These are phyloP conservation scores for Boletus huronensis DNA, from an alignment of 768 basidiomycete species.

Conservation along the genomic window DNA sequence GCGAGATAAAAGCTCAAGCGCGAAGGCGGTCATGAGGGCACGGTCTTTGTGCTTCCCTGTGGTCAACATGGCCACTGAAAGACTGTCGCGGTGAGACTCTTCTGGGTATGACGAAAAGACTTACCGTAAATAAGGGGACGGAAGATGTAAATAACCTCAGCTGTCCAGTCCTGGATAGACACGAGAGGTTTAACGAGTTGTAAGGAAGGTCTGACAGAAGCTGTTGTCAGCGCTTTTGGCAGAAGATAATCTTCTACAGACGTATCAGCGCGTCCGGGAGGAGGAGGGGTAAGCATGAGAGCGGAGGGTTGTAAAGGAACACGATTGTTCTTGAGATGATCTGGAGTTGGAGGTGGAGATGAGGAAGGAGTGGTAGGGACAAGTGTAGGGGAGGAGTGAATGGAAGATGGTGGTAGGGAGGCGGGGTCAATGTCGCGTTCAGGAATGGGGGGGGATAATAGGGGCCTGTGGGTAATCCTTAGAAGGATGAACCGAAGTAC, in stretches of 20 bases:
- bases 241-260: slow-evolving; percentile 78
- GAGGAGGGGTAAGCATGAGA: slow-evolving; percentile 48
- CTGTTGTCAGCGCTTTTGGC: slow-evolving; percentile 73
- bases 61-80: slow-evolving; percentile 24
- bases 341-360: slow-evolving; percentile 62
- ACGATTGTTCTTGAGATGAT: slow-evolving; percentile 80
- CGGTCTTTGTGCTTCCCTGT: slow-evolving; percentile 38
- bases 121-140: slow-evolving; percentile 77
- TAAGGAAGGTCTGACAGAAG: slow-evolving; percentile 67
- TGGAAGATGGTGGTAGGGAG: slow-evolving; percentile 51
- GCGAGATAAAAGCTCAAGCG: slow-evolving; percentile 71
- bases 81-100: not conserved
- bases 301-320: slow-evolving; percentile 62
- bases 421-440: slow-evolving; percentile 86
- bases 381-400: slow-evolving; percentile 56
- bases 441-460: slow-evolving; percentile 75
- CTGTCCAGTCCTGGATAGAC: slow-evolving; percentile 68
- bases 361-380: slow-evolving; percentile 54
- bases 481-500: slow-evolving; percentile 71
- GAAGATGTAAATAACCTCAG: slow-evolving; percentile 67
- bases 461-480: slow-evolving; percentile 69
- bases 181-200: slow-evolving; percentile 60
- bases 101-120: slow-evolving; percentile 20
- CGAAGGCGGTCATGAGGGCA: slow-evolving; percentile 61
- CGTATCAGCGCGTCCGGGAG: slow-evolving; percentile 47